Conservation (phyloP, 768 basidiomycete genomes). For the Coprinopsis marcescibilis region DNA sequence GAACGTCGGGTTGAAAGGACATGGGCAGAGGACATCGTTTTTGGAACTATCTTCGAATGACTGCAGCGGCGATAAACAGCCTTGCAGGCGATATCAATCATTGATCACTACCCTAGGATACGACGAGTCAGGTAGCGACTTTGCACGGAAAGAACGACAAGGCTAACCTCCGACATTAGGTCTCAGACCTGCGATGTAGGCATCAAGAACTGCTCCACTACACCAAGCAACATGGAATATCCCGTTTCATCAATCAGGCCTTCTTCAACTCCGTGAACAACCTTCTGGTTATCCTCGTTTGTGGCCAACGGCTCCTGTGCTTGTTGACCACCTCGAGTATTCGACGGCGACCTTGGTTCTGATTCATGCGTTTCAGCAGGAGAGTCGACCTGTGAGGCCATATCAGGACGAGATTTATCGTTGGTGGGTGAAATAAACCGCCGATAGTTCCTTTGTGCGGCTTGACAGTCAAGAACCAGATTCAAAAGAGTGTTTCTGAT, state of each 20-base stretch:
- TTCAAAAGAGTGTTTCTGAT: slow-evolving; percentile 1
- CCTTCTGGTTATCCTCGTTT: not conserved
- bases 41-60: no score
- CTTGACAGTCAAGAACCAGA: slow-evolving; percentile 3
- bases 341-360: not conserved
- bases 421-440: not conserved
- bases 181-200: not conserved
- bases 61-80: no score
- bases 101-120: no score
- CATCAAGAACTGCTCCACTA: slow-evolving; percentile 27
- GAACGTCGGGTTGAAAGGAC: no score
- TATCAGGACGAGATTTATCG: not conserved
- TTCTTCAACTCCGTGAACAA: not conserved
- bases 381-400: no score
- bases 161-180: no score
- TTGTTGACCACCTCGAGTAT: no score
- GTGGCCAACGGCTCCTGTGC: not conserved
- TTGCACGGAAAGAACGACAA: no score
- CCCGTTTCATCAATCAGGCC: slow-evolving; percentile 29
- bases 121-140: no score
- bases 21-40: no score
- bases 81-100: no score
- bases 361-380: not conserved
- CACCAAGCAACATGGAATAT: slow-evolving; percentile 33
- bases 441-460: not conserved